Evolutionary conservation across 2,329 filamentous ascomycete species (phyloP).

Genomic region (Tolypocladium tundrense): DNA sequence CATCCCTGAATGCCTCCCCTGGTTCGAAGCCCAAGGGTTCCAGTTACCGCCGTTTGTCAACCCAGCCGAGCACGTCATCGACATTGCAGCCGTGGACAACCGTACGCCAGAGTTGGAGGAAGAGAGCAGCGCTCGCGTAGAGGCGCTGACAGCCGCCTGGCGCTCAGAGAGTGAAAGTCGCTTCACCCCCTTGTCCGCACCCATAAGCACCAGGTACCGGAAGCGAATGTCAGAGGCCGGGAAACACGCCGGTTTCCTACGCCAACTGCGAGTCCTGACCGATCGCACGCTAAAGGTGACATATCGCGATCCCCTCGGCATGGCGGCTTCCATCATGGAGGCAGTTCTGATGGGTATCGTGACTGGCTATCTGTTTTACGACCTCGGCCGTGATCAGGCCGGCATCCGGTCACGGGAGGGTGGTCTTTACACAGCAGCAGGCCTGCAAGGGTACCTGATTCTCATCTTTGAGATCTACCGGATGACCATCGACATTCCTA

Average conservation of each 20-base stretch:
- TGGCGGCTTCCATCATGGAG: constrained; percentile 59
- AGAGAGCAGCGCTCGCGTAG: constrained; percentile 47
- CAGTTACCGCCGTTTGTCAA: constrained; percentile 63
- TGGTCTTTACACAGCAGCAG: constrained; percentile 60
- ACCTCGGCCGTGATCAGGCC: constrained; percentile 52
- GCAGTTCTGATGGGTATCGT: constrained; percentile 61
- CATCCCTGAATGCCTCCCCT: constrained; percentile 45
- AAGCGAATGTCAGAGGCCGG: constrained; percentile 14
- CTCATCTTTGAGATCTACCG: constrained; percentile 69
- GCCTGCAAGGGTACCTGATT: constrained; percentile 66
- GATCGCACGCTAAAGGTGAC: constrained; percentile 61
- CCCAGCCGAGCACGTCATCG: constrained; percentile 66
- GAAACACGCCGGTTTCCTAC: constrained; percentile 45
- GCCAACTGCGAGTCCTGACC: constrained; percentile 57
- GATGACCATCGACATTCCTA: constrained; percentile 61
- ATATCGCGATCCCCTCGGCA: constrained; percentile 66
- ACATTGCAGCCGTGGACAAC: constrained; percentile 64
- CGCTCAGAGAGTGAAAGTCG: constrained; percentile 21
- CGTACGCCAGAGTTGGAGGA: constrained; percentile 56
- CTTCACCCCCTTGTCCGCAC: constrained; percentile 11
- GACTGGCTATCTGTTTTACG: constrained; percentile 62
- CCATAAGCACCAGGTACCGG: constrained; percentile 1
- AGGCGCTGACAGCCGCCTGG: constrained; percentile 54
- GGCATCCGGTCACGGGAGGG: constrained; percentile 67
- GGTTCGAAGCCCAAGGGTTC: constrained; percentile 53